Conservation (phyloP, 1,284 basidiomycete genomes). For the Cutaneotrichosporon spelunceum region DNA sequence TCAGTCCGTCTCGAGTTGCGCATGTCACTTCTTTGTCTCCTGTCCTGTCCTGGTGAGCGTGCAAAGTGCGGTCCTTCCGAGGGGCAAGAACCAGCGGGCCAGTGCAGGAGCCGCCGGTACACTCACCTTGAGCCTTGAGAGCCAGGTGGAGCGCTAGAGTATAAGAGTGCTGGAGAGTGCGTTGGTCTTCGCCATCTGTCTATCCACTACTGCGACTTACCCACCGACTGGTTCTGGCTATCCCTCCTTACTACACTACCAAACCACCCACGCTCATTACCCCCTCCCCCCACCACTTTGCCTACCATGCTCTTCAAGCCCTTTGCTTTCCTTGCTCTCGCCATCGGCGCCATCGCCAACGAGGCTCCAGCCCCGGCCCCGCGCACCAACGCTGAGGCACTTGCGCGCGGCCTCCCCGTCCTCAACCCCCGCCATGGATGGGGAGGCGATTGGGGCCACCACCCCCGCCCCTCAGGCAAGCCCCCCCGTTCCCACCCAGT, state of each 20-base stretch:
- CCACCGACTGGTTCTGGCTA: not conserved
- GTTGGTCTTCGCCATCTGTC: constrained; percentile 1
- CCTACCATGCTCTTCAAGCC: not conserved
- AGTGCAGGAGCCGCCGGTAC: not conserved
- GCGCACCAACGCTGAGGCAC: constrained; percentile 6
- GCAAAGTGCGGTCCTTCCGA: not conserved
- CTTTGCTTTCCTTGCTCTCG: not conserved
- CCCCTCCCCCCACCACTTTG: not conserved
- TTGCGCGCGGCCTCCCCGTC: not conserved
- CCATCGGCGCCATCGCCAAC: constrained; percentile 1
- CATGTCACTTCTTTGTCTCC: constrained; percentile 2
- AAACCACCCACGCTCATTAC: constrained; percentile 1
- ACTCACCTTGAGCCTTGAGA: not conserved
- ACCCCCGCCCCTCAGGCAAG: not conserved
- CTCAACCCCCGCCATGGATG: not conserved
- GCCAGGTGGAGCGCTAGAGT: not conserved
- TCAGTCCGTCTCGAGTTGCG: not conserved
- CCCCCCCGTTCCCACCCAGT: constrained; percentile 1
- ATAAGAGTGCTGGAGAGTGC: not conserved
- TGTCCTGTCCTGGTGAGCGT: too few relatives aligned
- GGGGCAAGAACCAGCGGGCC: not conserved
- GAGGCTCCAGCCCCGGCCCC: not conserved
- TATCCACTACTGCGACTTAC: not conserved
- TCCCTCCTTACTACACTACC: not conserved
- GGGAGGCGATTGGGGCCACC: not conserved